Evolutionary conservation across 768 basidiomycete genomes (phyloP), one percentile per base, ranked within the genome.

Genomic region (Clathrus columnatus): DNA sequence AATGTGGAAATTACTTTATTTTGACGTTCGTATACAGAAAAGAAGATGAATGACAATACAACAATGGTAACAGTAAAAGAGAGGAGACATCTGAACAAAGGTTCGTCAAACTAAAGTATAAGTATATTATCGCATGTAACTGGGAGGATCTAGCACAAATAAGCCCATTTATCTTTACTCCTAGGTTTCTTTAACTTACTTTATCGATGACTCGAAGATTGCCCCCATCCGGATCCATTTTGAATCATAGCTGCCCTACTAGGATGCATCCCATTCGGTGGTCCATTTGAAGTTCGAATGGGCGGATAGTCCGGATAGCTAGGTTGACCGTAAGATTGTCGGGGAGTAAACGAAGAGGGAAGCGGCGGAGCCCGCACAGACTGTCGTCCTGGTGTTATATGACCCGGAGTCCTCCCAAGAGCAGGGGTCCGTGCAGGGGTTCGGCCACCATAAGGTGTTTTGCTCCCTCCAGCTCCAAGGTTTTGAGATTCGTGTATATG

Each of bases 401-500:
- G 69, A 2, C 70, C 72, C 30, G 71, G 61, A 17, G 49, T 50
- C 17, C 49, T 18, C 14, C 49, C 49, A 57, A 78, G 77, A n/a
- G 81, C 87, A 11, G 81, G 77, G 14, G 83, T 83, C 29, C 87
- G 78, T 20, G 79, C 88, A 50, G 88, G 88, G 1, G 88, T 91
- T 29, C 87, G 81, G n/a, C 72, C 70, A 45, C 84, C 85, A 60
- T 83, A 91, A 0, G 91, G 90, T 0, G 91, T 93, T 65, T 85
- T 90, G 7, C 84, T 70, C 10, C 73, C 67, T 61, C 63, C 72
- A 65, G 59, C 76, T 66, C 65, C 79, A 56, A 73, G 73, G 75
- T 75, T 86, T 75, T 75, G 75, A n/a, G 86, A 85, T 68, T 88
- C 84, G 62, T 89, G 84, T 44, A 87, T 72, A 72, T 90, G 87